phyloP scores from a whole-genome alignment of 257 asterid species.

The Ophiorrhiza pumila region DNA sequence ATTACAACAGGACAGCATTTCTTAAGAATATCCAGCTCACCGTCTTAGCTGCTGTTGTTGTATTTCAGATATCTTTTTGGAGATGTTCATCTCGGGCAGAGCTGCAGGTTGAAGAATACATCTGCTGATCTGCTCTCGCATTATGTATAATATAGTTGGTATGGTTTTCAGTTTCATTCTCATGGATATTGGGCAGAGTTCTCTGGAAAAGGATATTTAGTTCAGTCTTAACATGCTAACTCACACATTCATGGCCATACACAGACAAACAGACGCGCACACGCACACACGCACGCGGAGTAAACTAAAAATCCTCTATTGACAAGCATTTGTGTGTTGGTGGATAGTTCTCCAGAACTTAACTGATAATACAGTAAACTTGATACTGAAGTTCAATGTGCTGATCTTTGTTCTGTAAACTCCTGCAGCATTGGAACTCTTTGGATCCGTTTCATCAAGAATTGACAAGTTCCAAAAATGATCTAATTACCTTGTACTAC shows the following conservation, averaged over 20 bases:
- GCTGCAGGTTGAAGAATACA: conserved; percentile 84
- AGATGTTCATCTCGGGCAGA: conserved; percentile 96
- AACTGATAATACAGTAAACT: neutral
- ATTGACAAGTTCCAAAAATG: neutral
- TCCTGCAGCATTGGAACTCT: conserved; percentile 11
- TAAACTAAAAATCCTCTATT: no score
- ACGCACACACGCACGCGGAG: no score
- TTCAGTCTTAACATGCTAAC: no score
- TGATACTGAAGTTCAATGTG: neutral
- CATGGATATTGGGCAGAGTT: neutral
- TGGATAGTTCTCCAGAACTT: no score
- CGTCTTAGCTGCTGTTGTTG: conserved; percentile 19
- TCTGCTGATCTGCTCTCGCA: conserved; percentile 67
- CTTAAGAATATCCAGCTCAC: neutral
- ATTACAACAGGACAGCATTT: neutral
- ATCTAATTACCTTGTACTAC: neutral
- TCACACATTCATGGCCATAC: neutral
- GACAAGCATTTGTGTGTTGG: no score
- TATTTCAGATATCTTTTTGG: conserved; percentile 75
- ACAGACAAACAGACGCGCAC: neutral
- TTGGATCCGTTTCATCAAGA: neutral
- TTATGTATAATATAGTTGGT: conserved; percentile 47
- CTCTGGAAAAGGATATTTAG: neutral
- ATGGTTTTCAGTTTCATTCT: neutral
- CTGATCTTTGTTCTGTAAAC: neutral